Evolutionary conservation across 202 grass and related monocot genomes (phyloP).

Genomic region (Zizania palustris): DNA sequence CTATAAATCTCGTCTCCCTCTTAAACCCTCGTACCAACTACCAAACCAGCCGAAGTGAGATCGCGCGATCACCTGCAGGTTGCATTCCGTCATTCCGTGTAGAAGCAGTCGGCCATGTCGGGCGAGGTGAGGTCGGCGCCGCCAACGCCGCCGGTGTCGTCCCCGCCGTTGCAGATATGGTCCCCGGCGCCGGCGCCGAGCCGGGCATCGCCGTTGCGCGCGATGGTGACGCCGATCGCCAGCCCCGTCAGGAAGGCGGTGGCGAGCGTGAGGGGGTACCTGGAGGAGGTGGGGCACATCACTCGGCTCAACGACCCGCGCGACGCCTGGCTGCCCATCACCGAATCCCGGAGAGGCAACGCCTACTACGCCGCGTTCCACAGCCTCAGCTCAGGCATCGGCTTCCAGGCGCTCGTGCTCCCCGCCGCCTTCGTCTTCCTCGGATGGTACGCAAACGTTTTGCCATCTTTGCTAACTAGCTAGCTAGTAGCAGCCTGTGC

Average conservation of each 20-base stretch:
- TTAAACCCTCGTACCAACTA: neutral
- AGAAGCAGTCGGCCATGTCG: slow-evolving; percentile 27
- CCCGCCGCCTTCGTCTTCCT: slow-evolving; percentile 76
- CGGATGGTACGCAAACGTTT: slow-evolving; percentile 56
- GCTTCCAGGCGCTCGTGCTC: slow-evolving; percentile 89
- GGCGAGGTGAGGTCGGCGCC: slow-evolving; percentile 65
- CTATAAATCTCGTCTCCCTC: neutral
- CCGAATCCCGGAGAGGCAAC: slow-evolving; percentile 90
- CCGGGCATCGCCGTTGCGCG: slow-evolving; percentile 50
- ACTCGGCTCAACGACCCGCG: slow-evolving; percentile 66
- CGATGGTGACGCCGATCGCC: slow-evolving; percentile 56
- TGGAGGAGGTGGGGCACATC: slow-evolving; percentile 76
- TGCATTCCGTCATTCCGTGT: too few species aligned
- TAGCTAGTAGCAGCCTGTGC: neutral
- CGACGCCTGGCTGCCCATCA: slow-evolving; percentile 97
- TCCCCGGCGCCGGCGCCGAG: slow-evolving; percentile 40
- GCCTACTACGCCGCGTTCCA: slow-evolving; percentile 97
- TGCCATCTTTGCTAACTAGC: neutral
- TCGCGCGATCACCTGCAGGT: too few species aligned
- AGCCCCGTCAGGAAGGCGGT: slow-evolving; percentile 78
- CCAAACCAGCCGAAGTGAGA: neutral
- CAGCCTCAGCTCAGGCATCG: slow-evolving; percentile 87
- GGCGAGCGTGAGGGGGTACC: slow-evolving; percentile 57
- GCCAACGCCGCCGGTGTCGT: slow-evolving; percentile 61
- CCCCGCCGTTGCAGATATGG: slow-evolving; percentile 69